Conservation (phyloP, 2,329 filamentous ascomycete species). For the Periconia macrospinosa region DNA sequence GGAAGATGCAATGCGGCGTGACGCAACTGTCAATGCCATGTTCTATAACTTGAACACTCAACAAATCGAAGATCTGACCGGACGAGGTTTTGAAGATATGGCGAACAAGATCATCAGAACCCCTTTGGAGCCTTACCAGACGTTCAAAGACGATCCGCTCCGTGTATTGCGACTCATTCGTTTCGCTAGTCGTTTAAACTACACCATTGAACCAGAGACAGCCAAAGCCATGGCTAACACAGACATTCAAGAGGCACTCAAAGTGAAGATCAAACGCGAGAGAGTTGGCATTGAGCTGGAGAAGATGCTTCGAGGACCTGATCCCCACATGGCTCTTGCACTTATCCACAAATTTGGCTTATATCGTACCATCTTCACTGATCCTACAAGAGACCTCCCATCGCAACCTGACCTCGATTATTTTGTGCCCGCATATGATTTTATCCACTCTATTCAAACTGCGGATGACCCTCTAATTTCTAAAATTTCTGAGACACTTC, state of each 20-base stretch:
- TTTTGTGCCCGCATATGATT: conserved; percentile 67
- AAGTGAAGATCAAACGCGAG: conserved; percentile 87
- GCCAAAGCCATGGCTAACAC: conserved; percentile 73
- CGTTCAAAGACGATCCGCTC: conserved; percentile 91
- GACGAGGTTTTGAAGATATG: conserved; percentile 74
- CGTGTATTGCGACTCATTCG: conserved; percentile 83
- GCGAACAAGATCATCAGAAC: conserved; percentile 73
- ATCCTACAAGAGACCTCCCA: conserved; percentile 60
- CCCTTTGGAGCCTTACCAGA: conserved; percentile 83
- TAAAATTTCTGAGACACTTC: conserved; percentile 50
- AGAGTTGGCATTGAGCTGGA: conserved; percentile 83
- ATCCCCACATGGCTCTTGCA: conserved; percentile 63
- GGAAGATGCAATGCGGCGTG: conserved; percentile 85
- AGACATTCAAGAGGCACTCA: conserved; percentile 79
- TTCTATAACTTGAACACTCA: conserved; percentile 90
- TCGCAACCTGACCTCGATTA: conserved; percentile 59
- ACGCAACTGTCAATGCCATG: conserved; percentile 92
- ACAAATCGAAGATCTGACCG: conserved; percentile 81
- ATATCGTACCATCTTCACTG: conserved; percentile 74
- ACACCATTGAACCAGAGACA: conserved; percentile 72
- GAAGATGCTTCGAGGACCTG: conserved; percentile 79
- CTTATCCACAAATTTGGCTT: conserved; percentile 57
- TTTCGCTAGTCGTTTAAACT: conserved; percentile 83
- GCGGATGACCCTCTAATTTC: conserved; percentile 27
- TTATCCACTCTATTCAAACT: conserved; percentile 47